phyloP scores from a whole-genome alignment of 352 stramenopile genomes.

The Globisporangium mamillatum region DNA sequence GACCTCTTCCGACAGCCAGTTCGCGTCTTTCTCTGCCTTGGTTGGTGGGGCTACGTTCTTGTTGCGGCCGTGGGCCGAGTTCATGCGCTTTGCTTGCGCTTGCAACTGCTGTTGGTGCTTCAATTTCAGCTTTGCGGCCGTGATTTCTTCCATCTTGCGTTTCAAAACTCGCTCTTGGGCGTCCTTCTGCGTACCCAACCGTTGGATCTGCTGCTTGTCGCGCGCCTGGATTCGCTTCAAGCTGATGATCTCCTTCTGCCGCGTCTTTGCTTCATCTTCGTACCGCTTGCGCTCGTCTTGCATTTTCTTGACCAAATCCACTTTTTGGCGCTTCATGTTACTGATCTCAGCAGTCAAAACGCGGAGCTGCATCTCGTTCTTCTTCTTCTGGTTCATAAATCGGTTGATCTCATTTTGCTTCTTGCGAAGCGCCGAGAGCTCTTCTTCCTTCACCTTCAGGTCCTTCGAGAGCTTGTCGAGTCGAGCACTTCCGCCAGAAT shows the following conservation, averaged over 20 bases:
- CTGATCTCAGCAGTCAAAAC: constrained; percentile 78
- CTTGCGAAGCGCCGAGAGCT: constrained; percentile 67
- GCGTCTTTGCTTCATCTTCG: constrained; percentile 77
- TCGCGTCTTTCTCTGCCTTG: constrained; percentile 51
- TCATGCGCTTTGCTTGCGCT: constrained; percentile 66
- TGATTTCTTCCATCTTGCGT: constrained; percentile 86
- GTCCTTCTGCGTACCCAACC: constrained; percentile 77
- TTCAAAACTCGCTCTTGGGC: constrained; percentile 85
- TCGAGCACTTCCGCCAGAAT: constrained; percentile 42
- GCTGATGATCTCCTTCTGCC: constrained; percentile 73
- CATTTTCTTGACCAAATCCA: constrained; percentile 89
- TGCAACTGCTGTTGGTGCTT: constrained; percentile 83
- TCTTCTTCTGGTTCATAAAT: constrained; percentile 84
- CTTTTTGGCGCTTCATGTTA: constrained; percentile 88
- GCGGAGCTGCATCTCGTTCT: constrained; percentile 83
- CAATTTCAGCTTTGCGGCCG: constrained; percentile 68
- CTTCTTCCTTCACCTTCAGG: constrained; percentile 76
- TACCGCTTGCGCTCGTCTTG: constrained; percentile 81
- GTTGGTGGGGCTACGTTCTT: constrained; percentile 32
- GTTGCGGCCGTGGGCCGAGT: constrained; percentile 49
- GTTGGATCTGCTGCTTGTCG: constrained; percentile 83
- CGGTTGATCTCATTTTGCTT: constrained; percentile 84
- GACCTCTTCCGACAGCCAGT: constrained; percentile 84
- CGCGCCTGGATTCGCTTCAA: constrained; percentile 79
- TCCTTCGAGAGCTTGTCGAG: constrained; percentile 69